Evolutionary conservation across 192 early-diverging fungal genomes (phyloP).

Genomic region (Neocallimastix lanati): DNA sequence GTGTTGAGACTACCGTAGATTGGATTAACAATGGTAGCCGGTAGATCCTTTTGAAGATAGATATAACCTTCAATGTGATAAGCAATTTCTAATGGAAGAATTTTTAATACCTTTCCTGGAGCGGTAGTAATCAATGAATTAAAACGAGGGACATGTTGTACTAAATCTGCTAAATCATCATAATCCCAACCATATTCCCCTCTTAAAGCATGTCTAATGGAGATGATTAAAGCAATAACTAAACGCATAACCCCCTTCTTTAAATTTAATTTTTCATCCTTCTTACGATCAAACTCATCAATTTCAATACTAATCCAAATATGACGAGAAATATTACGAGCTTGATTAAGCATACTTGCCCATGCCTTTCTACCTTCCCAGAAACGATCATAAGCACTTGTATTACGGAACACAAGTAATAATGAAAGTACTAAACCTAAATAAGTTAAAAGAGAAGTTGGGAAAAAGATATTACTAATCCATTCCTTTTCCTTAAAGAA

Average conservation of each 20-base stretch:
- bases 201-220: slow-evolving; percentile 70
- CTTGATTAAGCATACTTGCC: slow-evolving; percentile 42
- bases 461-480: neutral
- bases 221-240: slow-evolving; percentile 53
- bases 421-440: slow-evolving; percentile 9
- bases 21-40: slow-evolving; percentile 23
- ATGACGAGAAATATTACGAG: slow-evolving; percentile 59
- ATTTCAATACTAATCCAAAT: slow-evolving; percentile 43
- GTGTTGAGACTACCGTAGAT: slow-evolving; percentile 15
- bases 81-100: slow-evolving; percentile 39
- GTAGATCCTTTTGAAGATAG: slow-evolving; percentile 12
- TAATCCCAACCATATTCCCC: slow-evolving; percentile 47
- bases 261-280: slow-evolving; percentile 14
- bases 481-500: neutral
- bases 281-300: neutral
- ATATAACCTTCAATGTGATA: slow-evolving; percentile 40
- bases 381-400: slow-evolving; percentile 62
- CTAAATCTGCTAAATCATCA: slow-evolving; percentile 45
- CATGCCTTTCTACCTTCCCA: slow-evolving; percentile 78
- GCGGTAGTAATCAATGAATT: slow-evolving; percentile 13
- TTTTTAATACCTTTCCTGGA: slow-evolving; percentile 4
- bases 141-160: slow-evolving; percentile 43
- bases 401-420: slow-evolving; percentile 68
- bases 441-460: neutral
- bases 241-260: slow-evolving; percentile 65